Base-by-base conservation (phyloP, 495 filamentous ascomycete species). In the Trichodelitschia bisporula region DNA sequence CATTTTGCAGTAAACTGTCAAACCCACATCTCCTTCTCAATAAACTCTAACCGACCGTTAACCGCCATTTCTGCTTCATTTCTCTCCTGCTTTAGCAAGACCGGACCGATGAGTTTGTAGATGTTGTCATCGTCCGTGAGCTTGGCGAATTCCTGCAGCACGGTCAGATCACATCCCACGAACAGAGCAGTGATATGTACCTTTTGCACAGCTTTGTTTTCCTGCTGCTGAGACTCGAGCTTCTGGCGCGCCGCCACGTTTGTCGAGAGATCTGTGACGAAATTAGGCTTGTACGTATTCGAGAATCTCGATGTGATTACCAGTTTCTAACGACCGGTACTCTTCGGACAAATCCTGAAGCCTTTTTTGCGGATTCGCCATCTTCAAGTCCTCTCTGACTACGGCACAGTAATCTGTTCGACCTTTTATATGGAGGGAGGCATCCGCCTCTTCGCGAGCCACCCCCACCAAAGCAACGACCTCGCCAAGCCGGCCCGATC, bases 61-160 rank as follows among this genome's bases (percentile, higher is more conserved):
- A 97, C 89, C 4, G 80, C 78, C 64, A 77, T 72, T 29, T 72
- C 61, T 0, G 89, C 86, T 41, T 97, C 86, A 2, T 56, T 50
- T 43, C 73, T 77, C 9, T 95, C 86, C 50, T 95, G 89, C 57
- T 95, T 93, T 42, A 95, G 51, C 28, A 99, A 57, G 6, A 95
- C 76, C 0, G 86, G 86, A 1, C 86, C 86, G 30, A 92, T 66
- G 20, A 91, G 64, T 50, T 95, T 95, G 62, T 80, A 99, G 52
- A 99, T 89, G 30, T 71, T 77, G 36, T 84, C 69, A 38, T 72
- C 69, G 28, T 78, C 69, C 35, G 69, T 64, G 34, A 95, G 60
- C 33, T 59, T 59, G 18, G 62, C 53, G 51, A 97, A 93, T 56
- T 97, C 86, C 69, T 80, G 33, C 19, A 19, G 30, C 8, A 35